Evolutionary conservation across 2,329 filamentous ascomycete genomes (phyloP).

Genomic region (Fusarium sacchari): DNA sequence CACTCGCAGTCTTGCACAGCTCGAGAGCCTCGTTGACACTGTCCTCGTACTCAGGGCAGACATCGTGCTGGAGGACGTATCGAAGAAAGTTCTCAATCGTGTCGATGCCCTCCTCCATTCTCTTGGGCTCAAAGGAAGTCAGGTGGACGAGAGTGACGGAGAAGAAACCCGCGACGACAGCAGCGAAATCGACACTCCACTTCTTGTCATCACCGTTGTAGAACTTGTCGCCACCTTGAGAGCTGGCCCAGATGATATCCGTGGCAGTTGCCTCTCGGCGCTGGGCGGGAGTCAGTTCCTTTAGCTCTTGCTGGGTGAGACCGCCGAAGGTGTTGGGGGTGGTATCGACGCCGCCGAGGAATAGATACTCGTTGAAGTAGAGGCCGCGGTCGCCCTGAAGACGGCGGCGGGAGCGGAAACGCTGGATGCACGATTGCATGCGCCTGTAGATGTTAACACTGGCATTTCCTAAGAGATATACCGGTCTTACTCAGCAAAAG

Average conservation of each 20-base stretch:
- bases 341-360: slow-evolving; percentile 81
- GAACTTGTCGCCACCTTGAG: slow-evolving; percentile 55
- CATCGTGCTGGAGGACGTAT: slow-evolving; percentile 85
- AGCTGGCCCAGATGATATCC: slow-evolving; percentile 64
- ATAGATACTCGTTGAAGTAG: slow-evolving; percentile 83
- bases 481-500: slow-evolving; percentile 64
- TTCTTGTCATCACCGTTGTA: slow-evolving; percentile 63
- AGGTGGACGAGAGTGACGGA: slow-evolving; percentile 66
- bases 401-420: slow-evolving; percentile 81
- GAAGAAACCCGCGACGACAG: slow-evolving; percentile 81
- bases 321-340: slow-evolving; percentile 67
- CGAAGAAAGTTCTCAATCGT: slow-evolving; percentile 88
- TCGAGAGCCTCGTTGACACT: slow-evolving; percentile 73
- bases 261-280: slow-evolving; percentile 72
- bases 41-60: slow-evolving; percentile 81
- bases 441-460: slow-evolving; percentile 62
- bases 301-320: slow-evolving; percentile 64
- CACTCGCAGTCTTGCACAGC: slow-evolving; percentile 72
- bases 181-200: slow-evolving; percentile 84
- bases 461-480: neutral
- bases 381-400: slow-evolving; percentile 69
- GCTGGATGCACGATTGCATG: slow-evolving; percentile 85
- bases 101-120: slow-evolving; percentile 67
- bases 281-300: slow-evolving; percentile 66
- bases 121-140: slow-evolving; percentile 63